Evolutionary conservation across 78 protist genomes (phyloP), one percentile per base, ranked within the genome.

Genomic region (Emiliania huxleyi): DNA sequence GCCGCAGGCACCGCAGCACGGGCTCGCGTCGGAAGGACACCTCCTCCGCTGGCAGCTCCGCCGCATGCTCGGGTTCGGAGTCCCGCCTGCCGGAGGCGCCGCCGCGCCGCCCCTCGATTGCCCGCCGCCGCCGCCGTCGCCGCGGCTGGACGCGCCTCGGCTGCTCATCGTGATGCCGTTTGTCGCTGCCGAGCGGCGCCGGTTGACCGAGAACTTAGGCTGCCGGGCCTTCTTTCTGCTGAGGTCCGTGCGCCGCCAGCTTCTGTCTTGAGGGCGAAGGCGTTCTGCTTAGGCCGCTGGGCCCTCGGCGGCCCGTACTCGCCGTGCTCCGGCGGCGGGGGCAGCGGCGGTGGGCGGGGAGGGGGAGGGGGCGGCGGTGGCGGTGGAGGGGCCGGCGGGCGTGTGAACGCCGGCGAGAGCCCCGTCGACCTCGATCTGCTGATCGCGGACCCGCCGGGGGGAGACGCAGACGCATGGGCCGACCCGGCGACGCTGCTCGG

Each of bases 1-100:
- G n/a, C n/a, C n/a, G n/a, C n/a, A n/a, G n/a, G n/a, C n/a, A n/a
- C 40, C 79, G 40, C 79, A 69, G 42, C 79, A 69, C 79, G 79
- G 42, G 26, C 42, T n/a, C 79, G 79, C 79, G 26, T 69, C 79
- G 40, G 79, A 69, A 15, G 42, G 26, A 15, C 35, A 69, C 79
- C 79, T 69, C 18, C 79, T 69, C 25, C 42, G 42, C 42, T 69
- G 79, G 79, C 79, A 69, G 79, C 79, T 69, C 25, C 42, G 12
- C 25, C 3, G 42, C 15, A n/a, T 8, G 35, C 79, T 69, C 25
- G 19, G 40, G 38, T 69, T 69, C 12, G 79, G 79, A 4, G 29
- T 15, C 11, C 11, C 79, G 1, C 42, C 3, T 12, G 33, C 69
- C 29, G 11, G 23, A 11, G 11, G 55, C 55, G 79, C 79, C 25